These are phyloP conservation scores for Colletotrichum ledebouriae DNA, from an alignment of 2,329 filamentous ascomycete genomes.

Conservation along the genomic window DNA sequence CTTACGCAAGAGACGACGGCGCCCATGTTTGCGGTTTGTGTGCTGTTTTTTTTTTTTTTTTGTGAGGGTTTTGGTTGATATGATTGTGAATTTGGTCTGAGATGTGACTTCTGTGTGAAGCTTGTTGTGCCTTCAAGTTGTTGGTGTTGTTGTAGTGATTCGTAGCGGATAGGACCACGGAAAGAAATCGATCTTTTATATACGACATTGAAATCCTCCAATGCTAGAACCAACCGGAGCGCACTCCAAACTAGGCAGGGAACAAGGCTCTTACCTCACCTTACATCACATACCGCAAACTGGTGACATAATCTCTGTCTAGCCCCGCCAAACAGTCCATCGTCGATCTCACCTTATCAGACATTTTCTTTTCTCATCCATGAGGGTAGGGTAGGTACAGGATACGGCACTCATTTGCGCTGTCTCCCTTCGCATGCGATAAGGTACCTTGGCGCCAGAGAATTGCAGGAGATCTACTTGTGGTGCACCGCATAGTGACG, in stretches of 20 bases:
- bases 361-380: constrained; percentile 2
- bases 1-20: constrained; percentile 87
- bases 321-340: constrained; percentile 10
- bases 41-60: neutral
- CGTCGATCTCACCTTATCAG: constrained; percentile 23
- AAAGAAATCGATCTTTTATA: constrained; percentile 29
- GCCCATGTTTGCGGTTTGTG: constrained; percentile 72
- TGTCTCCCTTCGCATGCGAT: constrained; percentile 4
- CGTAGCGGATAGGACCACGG: neutral
- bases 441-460: constrained; percentile 19
- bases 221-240: constrained; percentile 19
- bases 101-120: neutral
- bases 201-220: constrained; percentile 7
- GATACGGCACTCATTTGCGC: too few species aligned
- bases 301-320: constrained; percentile 33
- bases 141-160: constrained; percentile 9
- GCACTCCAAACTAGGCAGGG: constrained; percentile 3
- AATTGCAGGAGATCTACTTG: constrained; percentile 33
- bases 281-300: constrained; percentile 33
- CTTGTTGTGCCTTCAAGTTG: neutral
- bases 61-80: neutral
- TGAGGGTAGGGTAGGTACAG: too few species aligned
- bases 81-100: neutral
- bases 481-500: constrained; percentile 39
- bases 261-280: constrained; percentile 25